Conservation (phyloP, 2,329 filamentous ascomycete species). For the Colletotrichum trifolii region DNA sequence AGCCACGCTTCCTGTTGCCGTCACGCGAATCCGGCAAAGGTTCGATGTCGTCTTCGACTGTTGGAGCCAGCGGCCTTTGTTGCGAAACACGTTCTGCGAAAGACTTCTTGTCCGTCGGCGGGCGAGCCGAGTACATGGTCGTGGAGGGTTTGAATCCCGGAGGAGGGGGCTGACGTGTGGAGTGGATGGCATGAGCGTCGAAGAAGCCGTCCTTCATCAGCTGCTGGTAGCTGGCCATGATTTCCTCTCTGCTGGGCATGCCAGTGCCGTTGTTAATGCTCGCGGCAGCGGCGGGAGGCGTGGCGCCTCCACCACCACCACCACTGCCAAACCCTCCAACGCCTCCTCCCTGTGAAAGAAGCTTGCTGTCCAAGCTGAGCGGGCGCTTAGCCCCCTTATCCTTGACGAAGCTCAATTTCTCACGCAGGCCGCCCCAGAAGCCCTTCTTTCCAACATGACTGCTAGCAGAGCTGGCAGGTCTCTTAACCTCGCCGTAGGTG, state of each 20-base stretch:
- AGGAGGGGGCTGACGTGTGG: conserved; percentile 59
- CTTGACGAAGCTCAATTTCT: conserved; percentile 41
- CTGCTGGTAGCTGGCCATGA: conserved; percentile 66
- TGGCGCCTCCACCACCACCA: neutral
- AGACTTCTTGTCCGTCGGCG: conserved; percentile 32
- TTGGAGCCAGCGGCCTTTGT: conserved; percentile 40
- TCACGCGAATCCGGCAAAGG: conserved; percentile 46
- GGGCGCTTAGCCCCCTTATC: conserved; percentile 37
- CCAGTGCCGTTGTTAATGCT: conserved; percentile 39
- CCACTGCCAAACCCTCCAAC: conserved; percentile 18
- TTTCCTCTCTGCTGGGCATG: conserved; percentile 59
- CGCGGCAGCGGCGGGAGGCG: conserved; percentile 10
- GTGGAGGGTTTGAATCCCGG: conserved; percentile 29
- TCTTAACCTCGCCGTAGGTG: conserved; percentile 32
- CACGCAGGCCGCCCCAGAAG: conserved; percentile 45
- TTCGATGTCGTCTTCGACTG: conserved; percentile 22
- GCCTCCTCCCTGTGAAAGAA: conserved; percentile 26
- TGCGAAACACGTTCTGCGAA: conserved; percentile 33
- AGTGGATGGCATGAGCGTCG: conserved; percentile 66
- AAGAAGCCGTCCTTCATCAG: conserved; percentile 70
- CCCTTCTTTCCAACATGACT: conserved; percentile 39
- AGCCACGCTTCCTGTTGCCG: conserved; percentile 63
- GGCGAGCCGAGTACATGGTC: conserved; percentile 27
- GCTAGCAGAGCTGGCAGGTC: conserved; percentile 35
- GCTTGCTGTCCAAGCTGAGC: conserved; percentile 38